phyloP scores from a whole-genome alignment of 2,329 filamentous ascomycete species.

The Epichloe bromicola region DNA sequence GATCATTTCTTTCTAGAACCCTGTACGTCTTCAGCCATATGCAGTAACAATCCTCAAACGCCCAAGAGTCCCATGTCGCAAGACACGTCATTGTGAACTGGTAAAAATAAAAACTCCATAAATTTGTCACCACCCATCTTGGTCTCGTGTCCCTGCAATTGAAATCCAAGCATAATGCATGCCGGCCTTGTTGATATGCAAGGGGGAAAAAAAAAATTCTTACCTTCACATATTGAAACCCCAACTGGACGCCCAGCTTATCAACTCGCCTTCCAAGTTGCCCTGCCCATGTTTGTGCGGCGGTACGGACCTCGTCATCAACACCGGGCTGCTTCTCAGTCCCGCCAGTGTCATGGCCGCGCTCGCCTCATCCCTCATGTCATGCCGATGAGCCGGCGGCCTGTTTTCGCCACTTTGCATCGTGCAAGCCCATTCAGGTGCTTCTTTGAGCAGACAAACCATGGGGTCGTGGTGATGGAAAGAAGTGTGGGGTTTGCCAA shows the following conservation, averaged over 20 bases:
- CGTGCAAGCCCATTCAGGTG: constrained; percentile 7
- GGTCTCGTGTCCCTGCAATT: too few relatives aligned
- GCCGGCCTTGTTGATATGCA: too few relatives aligned
- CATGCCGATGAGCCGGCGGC: not conserved
- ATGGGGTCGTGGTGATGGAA: constrained; percentile 14
- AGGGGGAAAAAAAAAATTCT: fast-evolving
- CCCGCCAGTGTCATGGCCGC: constrained; percentile 13
- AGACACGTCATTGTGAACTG: not conserved
- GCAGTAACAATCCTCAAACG: not conserved
- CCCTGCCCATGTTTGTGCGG: not conserved
- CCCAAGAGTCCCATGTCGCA: not conserved
- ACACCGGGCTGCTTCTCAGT: constrained; percentile 10
- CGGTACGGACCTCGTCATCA: constrained; percentile 1
- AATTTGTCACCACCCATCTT: too few relatives aligned
- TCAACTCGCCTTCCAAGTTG: constrained; percentile 8
- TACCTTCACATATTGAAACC: constrained; percentile 5
- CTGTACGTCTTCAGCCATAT: not conserved
- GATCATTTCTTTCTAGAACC: not conserved
- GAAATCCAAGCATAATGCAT: too few relatives aligned
- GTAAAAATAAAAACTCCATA: too few relatives aligned
- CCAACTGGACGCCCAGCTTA: constrained; percentile 11
- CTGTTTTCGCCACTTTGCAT: not conserved
- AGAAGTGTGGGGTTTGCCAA: constrained; percentile 11
- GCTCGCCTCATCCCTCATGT: constrained; percentile 1
- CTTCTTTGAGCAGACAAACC: constrained; percentile 10